A percentile compares a stretch with the other conserved stretches of the same genome.
Evolutionary conservation across 2,329 filamentous ascomycete species (phyloP).

Genomic region (Trichoderma brevicompactum): DNA sequence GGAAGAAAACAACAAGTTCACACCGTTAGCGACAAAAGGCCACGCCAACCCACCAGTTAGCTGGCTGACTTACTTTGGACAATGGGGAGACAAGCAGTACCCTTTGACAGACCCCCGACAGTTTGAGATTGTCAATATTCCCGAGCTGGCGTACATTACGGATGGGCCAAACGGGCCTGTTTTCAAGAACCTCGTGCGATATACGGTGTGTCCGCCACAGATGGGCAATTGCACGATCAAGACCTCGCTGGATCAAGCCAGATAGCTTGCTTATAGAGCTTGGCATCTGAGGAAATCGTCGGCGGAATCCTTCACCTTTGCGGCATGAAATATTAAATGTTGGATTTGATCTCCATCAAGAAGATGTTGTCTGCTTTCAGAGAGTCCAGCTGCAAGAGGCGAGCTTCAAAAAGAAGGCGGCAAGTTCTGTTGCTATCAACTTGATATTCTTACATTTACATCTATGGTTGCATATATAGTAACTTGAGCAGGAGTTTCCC

Average conservation of each 20-base stretch:
- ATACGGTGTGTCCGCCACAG: not conserved
- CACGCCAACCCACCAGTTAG: not conserved
- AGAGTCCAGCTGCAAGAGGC: too few relatives aligned
- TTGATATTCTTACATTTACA: too few relatives aligned
- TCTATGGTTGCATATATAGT: too few relatives aligned
- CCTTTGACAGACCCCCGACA: slow-evolving; percentile 9
- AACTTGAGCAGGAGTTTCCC: too few relatives aligned
- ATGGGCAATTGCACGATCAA: not conserved
- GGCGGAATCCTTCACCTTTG: too few relatives aligned
- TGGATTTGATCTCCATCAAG: too few relatives aligned
- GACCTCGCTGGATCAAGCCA: not conserved
- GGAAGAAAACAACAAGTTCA: slow-evolving; percentile 5
- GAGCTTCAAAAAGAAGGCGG: too few relatives aligned
- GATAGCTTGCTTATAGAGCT: not conserved
- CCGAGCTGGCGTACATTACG: slow-evolving; percentile 5
- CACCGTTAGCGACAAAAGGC: not conserved
- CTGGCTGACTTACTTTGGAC: slow-evolving; percentile 12
- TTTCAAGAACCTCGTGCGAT: slow-evolving; percentile 1
- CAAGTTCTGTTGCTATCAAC: too few relatives aligned
- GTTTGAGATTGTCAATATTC: slow-evolving; percentile 10
- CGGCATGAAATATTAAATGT: too few relatives aligned
- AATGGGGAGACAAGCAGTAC: slow-evolving; percentile 15
- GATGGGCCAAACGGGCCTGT: slow-evolving; percentile 14
- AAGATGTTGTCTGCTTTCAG: too few relatives aligned
- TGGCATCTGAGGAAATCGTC: too few relatives aligned